Conservation (phyloP, 2,329 filamentous ascomycete genomes). For the Macrophomina tecta region DNA sequence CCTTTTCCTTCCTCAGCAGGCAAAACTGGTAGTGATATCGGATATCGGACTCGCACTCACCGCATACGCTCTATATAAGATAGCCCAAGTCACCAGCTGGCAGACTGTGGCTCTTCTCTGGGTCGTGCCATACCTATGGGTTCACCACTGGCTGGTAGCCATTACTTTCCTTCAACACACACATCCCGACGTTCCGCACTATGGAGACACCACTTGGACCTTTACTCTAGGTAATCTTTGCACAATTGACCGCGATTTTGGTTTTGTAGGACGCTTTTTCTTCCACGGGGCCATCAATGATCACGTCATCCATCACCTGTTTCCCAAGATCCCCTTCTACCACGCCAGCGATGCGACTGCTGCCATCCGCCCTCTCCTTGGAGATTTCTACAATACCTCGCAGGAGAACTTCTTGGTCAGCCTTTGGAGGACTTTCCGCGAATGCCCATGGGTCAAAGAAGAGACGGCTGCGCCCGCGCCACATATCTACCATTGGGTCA, state of each 20-base stretch:
- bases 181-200: conserved; percentile 64
- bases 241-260: conserved; percentile 69
- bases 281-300: conserved; percentile 71
- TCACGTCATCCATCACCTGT: conserved; percentile 69
- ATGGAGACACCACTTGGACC: conserved; percentile 65
- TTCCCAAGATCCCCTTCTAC: conserved; percentile 67
- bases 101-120: conserved; percentile 66
- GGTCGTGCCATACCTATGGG: conserved; percentile 70
- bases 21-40: conserved; percentile 61
- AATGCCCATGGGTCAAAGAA: conserved; percentile 20
- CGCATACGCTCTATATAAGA: conserved; percentile 57
- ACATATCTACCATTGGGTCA: conserved; percentile 8
- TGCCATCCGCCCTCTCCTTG: conserved; percentile 63
- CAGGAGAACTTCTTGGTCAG: conserved; percentile 19
- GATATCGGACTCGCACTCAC: conserved; percentile 65
- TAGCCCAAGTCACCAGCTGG: conserved; percentile 53
- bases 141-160: conserved; percentile 75
- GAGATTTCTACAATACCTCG: conserved; percentile 59
- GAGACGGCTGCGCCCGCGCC: not conserved
- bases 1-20: conserved; percentile 65
- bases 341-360: conserved; percentile 63
- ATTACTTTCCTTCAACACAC: conserved; percentile 82
- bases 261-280: conserved; percentile 67
- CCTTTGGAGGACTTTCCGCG: conserved; percentile 20
- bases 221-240: conserved; percentile 67